Conservation (phyloP, 805 yeast genomes). For the Lipomyces starkeyi region DNA sequence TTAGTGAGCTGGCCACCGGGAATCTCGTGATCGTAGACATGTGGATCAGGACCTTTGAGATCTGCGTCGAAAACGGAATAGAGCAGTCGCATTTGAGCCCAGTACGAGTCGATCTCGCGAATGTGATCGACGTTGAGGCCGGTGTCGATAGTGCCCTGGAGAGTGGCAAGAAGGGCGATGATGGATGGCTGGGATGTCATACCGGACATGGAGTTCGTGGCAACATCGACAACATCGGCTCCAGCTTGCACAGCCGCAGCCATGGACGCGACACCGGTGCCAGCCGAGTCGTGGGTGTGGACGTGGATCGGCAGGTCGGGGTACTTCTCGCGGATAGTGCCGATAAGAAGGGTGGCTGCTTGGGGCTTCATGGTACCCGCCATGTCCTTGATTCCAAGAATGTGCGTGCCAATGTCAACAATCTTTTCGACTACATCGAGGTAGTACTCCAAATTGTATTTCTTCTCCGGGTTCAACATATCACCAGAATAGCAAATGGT, state of each 20-base stretch:
- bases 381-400: conserved; percentile 98
- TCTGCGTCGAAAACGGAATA: conserved; percentile 98
- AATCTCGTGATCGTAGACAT: conserved; percentile 96
- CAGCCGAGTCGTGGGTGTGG: conserved; percentile 99
- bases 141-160: conserved; percentile 83
- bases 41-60: conserved; percentile 99
- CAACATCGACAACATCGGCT: conserved; percentile 98
- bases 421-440: conserved; percentile 78
- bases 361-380: conserved; percentile 98
- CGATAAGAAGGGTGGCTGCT: conserved; percentile 84
- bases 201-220: conserved; percentile 97
- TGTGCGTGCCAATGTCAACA: conserved; percentile 93
- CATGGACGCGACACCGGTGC: conserved; percentile 98
- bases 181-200: conserved; percentile 99
- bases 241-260: conserved; percentile 93
- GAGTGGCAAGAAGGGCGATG: conserved; percentile 87
- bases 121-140: conserved; percentile 71
- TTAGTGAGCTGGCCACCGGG: conserved; percentile 99
- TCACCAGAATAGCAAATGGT: conserved; percentile 99
- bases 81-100: conserved; percentile 98
- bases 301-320: conserved; percentile 97
- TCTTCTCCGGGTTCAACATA: conserved; percentile 94
- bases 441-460: conserved; percentile 92
- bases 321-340: conserved; percentile 80
- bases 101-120: conserved; percentile 87